Base-by-base conservation (phyloP, 768 basidiomycete genomes). In the Hericium rajendrae region DNA sequence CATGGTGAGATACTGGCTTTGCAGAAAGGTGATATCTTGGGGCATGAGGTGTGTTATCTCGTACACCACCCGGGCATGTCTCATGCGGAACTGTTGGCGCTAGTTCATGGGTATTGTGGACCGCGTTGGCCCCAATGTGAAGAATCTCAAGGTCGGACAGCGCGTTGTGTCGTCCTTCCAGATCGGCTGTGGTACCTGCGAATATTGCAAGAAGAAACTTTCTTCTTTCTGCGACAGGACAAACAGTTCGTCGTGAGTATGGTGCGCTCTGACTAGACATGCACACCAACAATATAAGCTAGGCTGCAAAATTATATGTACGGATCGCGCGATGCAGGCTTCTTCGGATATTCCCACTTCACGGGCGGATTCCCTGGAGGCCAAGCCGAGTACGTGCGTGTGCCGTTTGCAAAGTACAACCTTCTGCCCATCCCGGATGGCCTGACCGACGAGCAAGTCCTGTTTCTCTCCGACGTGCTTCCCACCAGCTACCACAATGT, bases 401-500 rank as follows among this genome's bases (percentile, higher is more conserved):
- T 90, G 2, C 87, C 85, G 0, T 78, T 80, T 64, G 89, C 83
- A 40, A 77, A 86, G 50, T 81, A 85, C 46, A 91, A 90, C 69
- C 75, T 85, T 38, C 74, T 89, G 26, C 82, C 81, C 26, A 77
- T 91, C 2, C 88, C 88, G 1, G 79, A 85, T 56, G 71, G 74
- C 13, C 72, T 92, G 8, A 62, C 81, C 3, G 81, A 89, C 68
- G 85, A 88, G 71, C 75, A 80, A 58, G 81, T 72, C 0, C 60
- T 82, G 1, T 81, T 76, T 64, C 73, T 84, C 5, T 82, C 78
- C 9, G 82, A 85, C 56, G 76, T 91, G 41, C 72, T 89, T 6
- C 81, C 83, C 1, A 90, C 88, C 0, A 81, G 81, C 13, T 91
- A 89, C 67, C 86, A 92, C 69, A 72, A 76, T 20, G 84, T 91